These are phyloP conservation scores for Neostapfia colusana DNA, from an alignment of 176 grass and related monocot genomes.

Conservation along the genomic window DNA sequence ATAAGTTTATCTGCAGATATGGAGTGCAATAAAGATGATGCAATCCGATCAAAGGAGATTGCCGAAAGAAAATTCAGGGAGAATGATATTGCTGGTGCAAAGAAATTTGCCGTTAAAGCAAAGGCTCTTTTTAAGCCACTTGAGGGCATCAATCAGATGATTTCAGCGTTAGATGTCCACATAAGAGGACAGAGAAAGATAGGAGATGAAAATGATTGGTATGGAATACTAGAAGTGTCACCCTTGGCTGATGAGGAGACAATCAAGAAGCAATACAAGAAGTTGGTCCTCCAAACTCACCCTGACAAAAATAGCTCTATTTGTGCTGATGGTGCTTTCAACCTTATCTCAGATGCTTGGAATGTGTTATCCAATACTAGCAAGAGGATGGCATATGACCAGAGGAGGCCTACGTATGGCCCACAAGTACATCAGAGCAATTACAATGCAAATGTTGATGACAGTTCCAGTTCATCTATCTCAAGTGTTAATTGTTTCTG, in stretches of 20 bases:
- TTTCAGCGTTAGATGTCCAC: conserved; percentile 57
- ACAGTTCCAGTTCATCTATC: conserved; percentile 1
- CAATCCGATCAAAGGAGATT: conserved; percentile 51
- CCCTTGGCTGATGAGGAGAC: conserved; percentile 45
- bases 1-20: conserved; percentile 43
- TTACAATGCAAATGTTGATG: not conserved
- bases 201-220: conserved; percentile 59
- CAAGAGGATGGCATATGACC: conserved; percentile 52
- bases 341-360: conserved; percentile 69
- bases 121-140: conserved; percentile 53
- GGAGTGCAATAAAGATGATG: conserved; percentile 68
- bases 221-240: conserved; percentile 50
- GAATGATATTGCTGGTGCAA: conserved; percentile 51
- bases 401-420: conserved; percentile 35
- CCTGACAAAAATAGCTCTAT: conserved; percentile 72
- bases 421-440: conserved; percentile 22
- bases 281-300: conserved; percentile 67
- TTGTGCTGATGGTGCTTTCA: conserved; percentile 60
- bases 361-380: conserved; percentile 55
- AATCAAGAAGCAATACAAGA: conserved; percentile 71
- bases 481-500: not conserved
- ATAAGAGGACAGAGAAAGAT: conserved; percentile 48
- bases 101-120: conserved; percentile 64
- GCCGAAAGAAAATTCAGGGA: conserved; percentile 64
- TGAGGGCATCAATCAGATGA: conserved; percentile 65